A percentile compares a stretch with the other conserved stretches of the same genome.
These are phyloP conservation scores for Paramecium sonneborni DNA, from an alignment of 73 alveolate species.

Conservation along the genomic window DNA sequence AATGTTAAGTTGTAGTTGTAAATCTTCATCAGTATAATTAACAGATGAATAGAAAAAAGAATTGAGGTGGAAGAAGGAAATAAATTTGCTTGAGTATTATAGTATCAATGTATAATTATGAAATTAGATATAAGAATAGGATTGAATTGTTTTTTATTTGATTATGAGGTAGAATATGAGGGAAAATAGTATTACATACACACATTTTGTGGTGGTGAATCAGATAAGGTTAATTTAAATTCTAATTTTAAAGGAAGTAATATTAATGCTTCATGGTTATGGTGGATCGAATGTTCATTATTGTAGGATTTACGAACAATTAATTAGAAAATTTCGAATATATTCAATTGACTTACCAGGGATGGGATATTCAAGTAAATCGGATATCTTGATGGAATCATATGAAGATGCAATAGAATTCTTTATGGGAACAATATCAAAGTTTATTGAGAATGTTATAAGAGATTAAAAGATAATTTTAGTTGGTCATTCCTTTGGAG, in stretches of 20 bases:
- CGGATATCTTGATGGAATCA: neutral
- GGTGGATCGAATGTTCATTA: slow-evolving; percentile 54
- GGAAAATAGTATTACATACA: neutral
- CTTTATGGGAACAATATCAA: slow-evolving; percentile 25
- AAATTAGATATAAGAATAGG: neutral
- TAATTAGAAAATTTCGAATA: neutral
- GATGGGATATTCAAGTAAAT: slow-evolving; percentile 40
- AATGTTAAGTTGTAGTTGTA: slow-evolving; percentile 17
- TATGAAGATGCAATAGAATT: slow-evolving; percentile 14
- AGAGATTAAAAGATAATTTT: neutral
- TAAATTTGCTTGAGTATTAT: neutral
- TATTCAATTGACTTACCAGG: slow-evolving; percentile 49
- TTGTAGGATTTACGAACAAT: slow-evolving; percentile 45
- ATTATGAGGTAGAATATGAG: neutral
- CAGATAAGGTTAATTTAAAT: neutral
- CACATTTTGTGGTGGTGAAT: slow-evolving; percentile 41
- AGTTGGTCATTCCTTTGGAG: slow-evolving; percentile 53
- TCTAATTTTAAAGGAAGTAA: neutral
- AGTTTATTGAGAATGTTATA: neutral
- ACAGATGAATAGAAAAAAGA: slow-evolving; percentile 9
- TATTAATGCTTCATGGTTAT: neutral
- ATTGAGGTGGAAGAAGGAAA: slow-evolving; percentile 16
- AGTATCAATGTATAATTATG: neutral
- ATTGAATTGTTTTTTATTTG: neutral
- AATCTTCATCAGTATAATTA: neutral